Conservation (phyloP, 495 filamentous ascomycete genomes). For the Penicillium ucsense region DNA sequence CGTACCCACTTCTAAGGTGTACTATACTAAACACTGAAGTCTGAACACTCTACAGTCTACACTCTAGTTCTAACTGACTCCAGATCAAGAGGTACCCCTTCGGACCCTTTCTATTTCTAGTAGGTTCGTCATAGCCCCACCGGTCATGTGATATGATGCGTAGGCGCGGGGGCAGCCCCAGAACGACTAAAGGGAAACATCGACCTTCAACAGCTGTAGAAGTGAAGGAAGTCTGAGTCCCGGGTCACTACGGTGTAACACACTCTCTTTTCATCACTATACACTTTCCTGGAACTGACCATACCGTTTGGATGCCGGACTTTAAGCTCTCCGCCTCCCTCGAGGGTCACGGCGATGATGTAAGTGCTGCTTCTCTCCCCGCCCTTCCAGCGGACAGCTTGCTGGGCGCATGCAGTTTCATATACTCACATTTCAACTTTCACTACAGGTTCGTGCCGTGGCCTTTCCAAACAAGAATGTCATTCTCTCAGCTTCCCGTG, state of each 20-base stretch:
- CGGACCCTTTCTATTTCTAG: slow-evolving; percentile 9
- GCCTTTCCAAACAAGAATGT: slow-evolving; percentile 63
- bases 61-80: background rate
- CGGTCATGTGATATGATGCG: slow-evolving; percentile 31
- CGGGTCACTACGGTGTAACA: background rate
- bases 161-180: slow-evolving; percentile 15
- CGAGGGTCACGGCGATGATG: slow-evolving; percentile 74
- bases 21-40: background rate
- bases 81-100: background rate
- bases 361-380: slow-evolving; percentile 34
- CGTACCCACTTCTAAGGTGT: too few relatives aligned
- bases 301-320: slow-evolving; percentile 42
- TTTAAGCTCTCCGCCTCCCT: slow-evolving; percentile 81
- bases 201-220: background rate
- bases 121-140: slow-evolving; percentile 19
- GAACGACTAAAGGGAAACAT: slow-evolving; percentile 21
- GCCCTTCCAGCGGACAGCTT: slow-evolving; percentile 7
- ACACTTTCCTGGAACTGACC: background rate
- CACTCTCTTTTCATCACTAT: background rate
- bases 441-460: slow-evolving; percentile 73
- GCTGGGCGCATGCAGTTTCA: slow-evolving; percentile 5
- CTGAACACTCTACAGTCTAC: background rate
- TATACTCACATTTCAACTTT: slow-evolving; percentile 5
- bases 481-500: slow-evolving; percentile 78
- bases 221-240: slow-evolving; percentile 1